Evolutionary conservation across 495 filamentous ascomycete species (phyloP), one percentile per base, ranked within the genome.

Genomic region (Annulohypoxylon nitens): DNA sequence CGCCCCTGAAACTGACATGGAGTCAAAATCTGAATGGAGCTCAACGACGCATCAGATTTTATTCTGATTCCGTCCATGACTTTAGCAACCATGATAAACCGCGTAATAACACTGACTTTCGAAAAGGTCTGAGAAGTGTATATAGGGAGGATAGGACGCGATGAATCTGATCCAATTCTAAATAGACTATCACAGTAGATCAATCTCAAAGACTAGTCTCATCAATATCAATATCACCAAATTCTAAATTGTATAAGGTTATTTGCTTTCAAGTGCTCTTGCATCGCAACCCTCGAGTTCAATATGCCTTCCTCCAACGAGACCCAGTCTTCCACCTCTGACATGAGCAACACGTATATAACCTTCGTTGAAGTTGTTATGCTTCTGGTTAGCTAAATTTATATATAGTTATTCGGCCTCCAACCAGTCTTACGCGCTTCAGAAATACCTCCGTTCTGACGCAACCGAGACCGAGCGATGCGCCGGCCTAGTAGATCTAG

Each of bases 391-490:
- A 36, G 4, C 53, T 57, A 57, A 57, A n/a, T 11, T 5, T 20
- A 1, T 5, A 3, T 60, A 11, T 60, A 60, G 37, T 43, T 12
- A 43, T 11, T 26, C 37, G n/a, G 7, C 7, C 9, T 45, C 36
- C 20, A 8, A 39, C 9, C 57, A 60, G 18, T 43, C 57, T 25
- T 30, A 60, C 18, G 26, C 5, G 36, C 57, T 45, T 11, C 57
- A 14, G n/a, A 2, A 60, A 43, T 60, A 60, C 23, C 18, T 60
- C 57, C 57, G 57, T 4, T 25, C 57, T 30, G 57, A 26, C 14
- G 3, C 57, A 30, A 41, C 36, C 43, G n/a, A 43, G 25, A 25
- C 57, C 20, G 57, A 60, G 20, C 34, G 34, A 25, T 60, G 18
- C 18, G 16, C 36, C 30, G 57, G 57, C 9, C 20, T 60, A 11